These are phyloP conservation scores for Lodderomyces elongisporus DNA, from an alignment of 1,139 yeast species.

Conservation along the genomic window DNA sequence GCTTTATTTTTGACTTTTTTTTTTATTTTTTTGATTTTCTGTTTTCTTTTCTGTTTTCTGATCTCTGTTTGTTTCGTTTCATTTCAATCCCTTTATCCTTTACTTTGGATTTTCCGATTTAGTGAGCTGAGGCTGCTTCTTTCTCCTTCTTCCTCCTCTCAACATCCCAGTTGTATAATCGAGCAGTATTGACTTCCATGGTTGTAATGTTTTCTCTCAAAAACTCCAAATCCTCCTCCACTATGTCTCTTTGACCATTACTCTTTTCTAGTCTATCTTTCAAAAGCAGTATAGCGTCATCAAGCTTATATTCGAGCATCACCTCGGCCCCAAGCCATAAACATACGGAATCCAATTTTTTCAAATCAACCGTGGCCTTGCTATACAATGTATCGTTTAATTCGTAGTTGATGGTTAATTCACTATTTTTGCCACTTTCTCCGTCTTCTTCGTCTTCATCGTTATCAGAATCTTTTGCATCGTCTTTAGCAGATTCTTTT, in stretches of 20 bases:
- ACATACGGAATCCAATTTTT: slow-evolving; percentile 50
- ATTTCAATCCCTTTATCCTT: too few relatives aligned
- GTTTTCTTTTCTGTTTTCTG: too few relatives aligned
- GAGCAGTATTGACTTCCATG: slow-evolving; percentile 95
- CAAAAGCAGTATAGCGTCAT: slow-evolving; percentile 76
- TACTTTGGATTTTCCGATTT: too few relatives aligned
- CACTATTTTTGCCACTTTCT: slow-evolving; percentile 29
- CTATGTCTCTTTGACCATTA: slow-evolving; percentile 48
- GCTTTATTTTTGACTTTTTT: too few relatives aligned
- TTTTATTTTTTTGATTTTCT: too few relatives aligned
- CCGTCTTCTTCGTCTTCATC: slow-evolving; percentile 18
- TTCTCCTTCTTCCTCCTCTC: slow-evolving; percentile 58
- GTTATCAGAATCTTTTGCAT: slow-evolving; percentile 24
- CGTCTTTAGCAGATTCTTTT: slow-evolving; percentile 37
- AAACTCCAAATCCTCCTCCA: slow-evolving; percentile 83
- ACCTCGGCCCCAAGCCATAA: slow-evolving; percentile 98
- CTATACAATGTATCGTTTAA: slow-evolving; percentile 89
- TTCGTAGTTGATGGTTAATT: slow-evolving; percentile 73
- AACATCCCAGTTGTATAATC: slow-evolving; percentile 95
- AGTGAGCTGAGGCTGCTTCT: too few relatives aligned
- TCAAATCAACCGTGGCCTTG: slow-evolving; percentile 62
- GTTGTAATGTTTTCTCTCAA: slow-evolving; percentile 91
- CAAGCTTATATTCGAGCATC: slow-evolving; percentile 90
- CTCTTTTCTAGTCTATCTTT: slow-evolving; percentile 61
- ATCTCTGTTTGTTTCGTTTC: too few relatives aligned